These are phyloP conservation scores for Paramecium pentaurelia DNA, from an alignment of 73 alveolate species.

Conservation along the genomic window DNA sequence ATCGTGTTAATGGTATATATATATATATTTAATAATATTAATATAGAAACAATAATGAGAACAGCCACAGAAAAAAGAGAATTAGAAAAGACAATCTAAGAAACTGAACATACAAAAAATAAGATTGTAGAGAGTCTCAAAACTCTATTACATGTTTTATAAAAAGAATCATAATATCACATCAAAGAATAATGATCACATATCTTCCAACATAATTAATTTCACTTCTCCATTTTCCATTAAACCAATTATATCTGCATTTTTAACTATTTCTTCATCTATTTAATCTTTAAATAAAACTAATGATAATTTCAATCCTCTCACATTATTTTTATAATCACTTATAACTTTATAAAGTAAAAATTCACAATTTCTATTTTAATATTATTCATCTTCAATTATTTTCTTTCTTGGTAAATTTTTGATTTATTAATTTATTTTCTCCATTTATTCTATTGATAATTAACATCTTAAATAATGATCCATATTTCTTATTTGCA, in stretches of 20 bases:
- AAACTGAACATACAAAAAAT: constrained; percentile 27
- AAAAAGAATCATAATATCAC: constrained; percentile 2
- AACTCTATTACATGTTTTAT: not conserved
- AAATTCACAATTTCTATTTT: not conserved
- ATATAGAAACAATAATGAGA: not conserved
- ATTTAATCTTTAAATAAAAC: not conserved
- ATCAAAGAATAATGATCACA: not conserved
- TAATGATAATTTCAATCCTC: not conserved
- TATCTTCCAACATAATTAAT: not conserved
- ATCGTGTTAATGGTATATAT: not conserved
- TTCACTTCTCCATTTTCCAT: constrained; percentile 20
- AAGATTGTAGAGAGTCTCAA: constrained; percentile 38
- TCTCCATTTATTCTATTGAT: not conserved
- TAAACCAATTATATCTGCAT: not conserved
- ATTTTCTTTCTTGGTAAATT: not conserved
- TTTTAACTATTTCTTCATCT: not conserved
- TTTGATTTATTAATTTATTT: not conserved
- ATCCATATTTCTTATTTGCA: not conserved
- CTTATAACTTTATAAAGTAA: not conserved
- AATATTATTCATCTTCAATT: not conserved
- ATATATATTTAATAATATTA: not conserved
- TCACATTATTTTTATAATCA: not conserved
- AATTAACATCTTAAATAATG: not conserved
- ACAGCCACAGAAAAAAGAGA: not conserved
- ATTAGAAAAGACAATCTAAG: constrained; percentile 11